Evolutionary conservation across 1,284 basidiomycete genomes (phyloP).

Genomic region (Ganoderma leucocontextum): DNA sequence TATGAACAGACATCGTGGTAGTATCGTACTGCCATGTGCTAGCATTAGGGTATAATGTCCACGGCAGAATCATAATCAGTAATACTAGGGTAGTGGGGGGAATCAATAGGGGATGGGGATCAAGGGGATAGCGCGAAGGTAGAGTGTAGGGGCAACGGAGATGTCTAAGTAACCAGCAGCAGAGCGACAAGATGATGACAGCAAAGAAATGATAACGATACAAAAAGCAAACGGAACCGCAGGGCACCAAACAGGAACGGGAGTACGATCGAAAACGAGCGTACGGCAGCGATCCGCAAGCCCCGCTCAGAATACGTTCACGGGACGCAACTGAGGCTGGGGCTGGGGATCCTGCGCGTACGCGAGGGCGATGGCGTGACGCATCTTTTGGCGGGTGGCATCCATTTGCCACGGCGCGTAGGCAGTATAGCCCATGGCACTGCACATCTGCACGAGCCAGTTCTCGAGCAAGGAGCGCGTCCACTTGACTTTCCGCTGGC

Average conservation of each 20-base stretch:
- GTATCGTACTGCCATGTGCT: slow-evolving; percentile 21
- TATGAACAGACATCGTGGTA: slow-evolving; percentile 11
- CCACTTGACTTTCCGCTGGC: slow-evolving; percentile 60
- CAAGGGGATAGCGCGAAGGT: slow-evolving; percentile 13
- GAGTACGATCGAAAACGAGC: not conserved
- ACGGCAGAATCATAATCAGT: slow-evolving; percentile 25
- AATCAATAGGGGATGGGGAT: slow-evolving; percentile 9
- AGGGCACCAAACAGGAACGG: not conserved
- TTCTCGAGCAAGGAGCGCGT: slow-evolving; percentile 56
- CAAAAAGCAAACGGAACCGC: slow-evolving; percentile 21
- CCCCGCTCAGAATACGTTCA: not conserved
- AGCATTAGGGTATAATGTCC: slow-evolving; percentile 26
- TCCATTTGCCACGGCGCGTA: slow-evolving; percentile 54
- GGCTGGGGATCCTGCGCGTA: slow-evolving; percentile 21
- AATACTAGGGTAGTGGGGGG: slow-evolving; percentile 28
- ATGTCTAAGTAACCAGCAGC: slow-evolving; percentile 10
- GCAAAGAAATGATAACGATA: slow-evolving; percentile 28
- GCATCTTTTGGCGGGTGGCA: slow-evolving; percentile 56
- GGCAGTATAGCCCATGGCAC: slow-evolving; percentile 61
- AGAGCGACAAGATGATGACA: slow-evolving; percentile 10
- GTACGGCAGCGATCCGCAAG: not conserved
- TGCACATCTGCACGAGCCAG: slow-evolving; percentile 61
- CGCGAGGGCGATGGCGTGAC: slow-evolving; percentile 51
- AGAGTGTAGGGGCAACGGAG: slow-evolving; percentile 4
- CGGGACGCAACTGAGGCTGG: slow-evolving; percentile 1